Evolutionary conservation across 192 early-diverging fungal genomes (phyloP), one percentile per base, ranked within the genome.

Genomic region (Gamsiella multidivaricata): DNA sequence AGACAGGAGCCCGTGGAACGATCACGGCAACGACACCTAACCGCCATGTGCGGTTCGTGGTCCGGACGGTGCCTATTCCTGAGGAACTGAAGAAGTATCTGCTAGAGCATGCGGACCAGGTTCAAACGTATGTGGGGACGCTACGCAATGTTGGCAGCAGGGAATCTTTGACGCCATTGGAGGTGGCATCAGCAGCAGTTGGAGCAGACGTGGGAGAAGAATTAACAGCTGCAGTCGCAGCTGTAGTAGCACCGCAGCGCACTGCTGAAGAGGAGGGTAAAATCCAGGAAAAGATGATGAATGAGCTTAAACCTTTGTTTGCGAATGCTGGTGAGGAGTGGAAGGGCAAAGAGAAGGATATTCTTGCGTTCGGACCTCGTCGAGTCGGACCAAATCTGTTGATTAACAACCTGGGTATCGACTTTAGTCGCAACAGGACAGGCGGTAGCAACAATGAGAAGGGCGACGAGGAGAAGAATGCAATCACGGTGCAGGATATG

Each of bases 361-460:
- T 96, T 18, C 89, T 94, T 91, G 85, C 92, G 0, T 93, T 95
- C 81, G 95, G 95, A 46, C 93, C 95, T 14, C 90, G 91, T 61
- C 88, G 91, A 8, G 81, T 89, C 28, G 95, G 95, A 11, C 88
- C 93, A 9, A 96, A 96, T 58, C 25, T 96, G 42, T 81, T 95
- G 28, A 69, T 95, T 39, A 94, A 94, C 61, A 81, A 81, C 33
- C 65, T 78, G 11, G 74, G 74, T 3, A 55, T 59, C 9, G 74
- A 78, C 10, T 78, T 78, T 43, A 56, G 25, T 34, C 65, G 74
- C 17, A 62, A 63, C 54, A 45, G 53, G 8, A 34, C 34, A 15
- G 56, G 33, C 53, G 47, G n/a, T 22, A 67, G 14, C 17, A 54
- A 82, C 11, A n/a, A n/a, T n/a, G n/a, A n/a, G n/a, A n/a, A n/a